These are phyloP conservation scores for Scleromitrula shiraiana DNA, from an alignment of 2,329 filamentous ascomycete genomes.

Conservation along the genomic window DNA sequence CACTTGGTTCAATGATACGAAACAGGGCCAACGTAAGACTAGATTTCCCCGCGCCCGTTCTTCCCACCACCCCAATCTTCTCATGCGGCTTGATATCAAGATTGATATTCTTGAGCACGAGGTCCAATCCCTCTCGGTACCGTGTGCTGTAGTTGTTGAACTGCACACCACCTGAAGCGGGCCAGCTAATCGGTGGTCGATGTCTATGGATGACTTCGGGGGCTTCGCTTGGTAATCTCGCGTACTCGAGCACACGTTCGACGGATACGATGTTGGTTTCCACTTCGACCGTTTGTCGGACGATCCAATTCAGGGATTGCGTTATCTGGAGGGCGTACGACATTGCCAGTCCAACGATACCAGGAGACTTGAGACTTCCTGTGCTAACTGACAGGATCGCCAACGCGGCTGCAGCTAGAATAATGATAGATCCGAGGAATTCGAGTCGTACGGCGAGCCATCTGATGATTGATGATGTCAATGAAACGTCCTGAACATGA, in stretches of 20 bases:
- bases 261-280: conserved; percentile 99
- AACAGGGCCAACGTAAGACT: conserved; percentile 89
- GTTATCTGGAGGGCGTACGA: conserved; percentile 97
- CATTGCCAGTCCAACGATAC: conserved; percentile 87
- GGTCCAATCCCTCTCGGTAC: conserved; percentile 81
- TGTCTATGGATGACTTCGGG: conserved; percentile 87
- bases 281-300: conserved; percentile 97
- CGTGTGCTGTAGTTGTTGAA: conserved; percentile 93
- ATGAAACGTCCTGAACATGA: background rate
- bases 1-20: conserved; percentile 83
- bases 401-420: conserved; percentile 76
- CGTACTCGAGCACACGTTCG: conserved; percentile 94
- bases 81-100: conserved; percentile 91
- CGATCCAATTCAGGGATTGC: conserved; percentile 96
- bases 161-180: conserved; percentile 75
- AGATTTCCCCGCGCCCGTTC: conserved; percentile 93
- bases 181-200: conserved; percentile 85
- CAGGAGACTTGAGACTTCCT: conserved; percentile 55
- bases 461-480: conserved; percentile 35
- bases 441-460: conserved; percentile 95
- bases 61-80: conserved; percentile 95
- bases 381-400: conserved; percentile 71
- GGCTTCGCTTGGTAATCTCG: conserved; percentile 82
- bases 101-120: conserved; percentile 88
- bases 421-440: conserved; percentile 91